Conservation (phyloP, 2,329 filamentous ascomycete genomes). For the Talaromyces sp. region DNA sequence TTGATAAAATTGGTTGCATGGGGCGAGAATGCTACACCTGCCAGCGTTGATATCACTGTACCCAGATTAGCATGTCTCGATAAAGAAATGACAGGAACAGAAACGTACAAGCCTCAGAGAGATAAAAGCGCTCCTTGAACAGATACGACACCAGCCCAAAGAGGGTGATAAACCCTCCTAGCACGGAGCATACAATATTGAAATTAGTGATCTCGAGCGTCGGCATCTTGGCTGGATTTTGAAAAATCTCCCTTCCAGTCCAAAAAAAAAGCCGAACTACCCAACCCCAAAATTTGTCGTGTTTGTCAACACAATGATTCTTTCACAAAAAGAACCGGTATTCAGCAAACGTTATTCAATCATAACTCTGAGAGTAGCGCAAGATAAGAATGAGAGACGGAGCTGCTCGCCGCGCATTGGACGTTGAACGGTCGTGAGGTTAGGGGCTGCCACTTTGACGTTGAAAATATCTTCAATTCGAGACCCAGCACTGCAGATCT, state of each 20-base stretch:
- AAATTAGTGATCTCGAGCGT: constrained; percentile 68
- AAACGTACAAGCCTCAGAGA: constrained; percentile 79
- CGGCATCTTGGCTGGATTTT: constrained; percentile 47
- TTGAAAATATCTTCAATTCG: background rate
- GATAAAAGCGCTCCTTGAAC: constrained; percentile 82
- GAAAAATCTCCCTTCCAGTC: background rate
- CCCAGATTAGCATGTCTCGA: background rate
- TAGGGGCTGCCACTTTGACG: constrained; percentile 10
- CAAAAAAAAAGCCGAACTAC: background rate
- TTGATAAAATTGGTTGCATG: constrained; percentile 71
- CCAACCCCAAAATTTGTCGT: background rate
- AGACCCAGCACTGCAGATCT: background rate
- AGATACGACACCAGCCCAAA: constrained; percentile 89
- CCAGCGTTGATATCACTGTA: constrained; percentile 76
- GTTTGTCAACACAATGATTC: background rate
- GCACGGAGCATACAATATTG: constrained; percentile 74
- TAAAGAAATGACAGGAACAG: background rate
- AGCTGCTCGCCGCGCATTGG: background rate
- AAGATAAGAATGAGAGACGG: constrained; percentile 9
- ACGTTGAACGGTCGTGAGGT: background rate
- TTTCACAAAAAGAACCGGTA: constrained; percentile 10
- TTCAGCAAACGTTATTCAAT: constrained; percentile 38
- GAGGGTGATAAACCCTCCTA: constrained; percentile 85
- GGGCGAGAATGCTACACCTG: constrained; percentile 75
- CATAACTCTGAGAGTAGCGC: constrained; percentile 22